Evolutionary conservation across 805 yeast species (phyloP), one percentile per base, ranked within the genome.

Genomic region (Hanseniaspora lindneri): DNA sequence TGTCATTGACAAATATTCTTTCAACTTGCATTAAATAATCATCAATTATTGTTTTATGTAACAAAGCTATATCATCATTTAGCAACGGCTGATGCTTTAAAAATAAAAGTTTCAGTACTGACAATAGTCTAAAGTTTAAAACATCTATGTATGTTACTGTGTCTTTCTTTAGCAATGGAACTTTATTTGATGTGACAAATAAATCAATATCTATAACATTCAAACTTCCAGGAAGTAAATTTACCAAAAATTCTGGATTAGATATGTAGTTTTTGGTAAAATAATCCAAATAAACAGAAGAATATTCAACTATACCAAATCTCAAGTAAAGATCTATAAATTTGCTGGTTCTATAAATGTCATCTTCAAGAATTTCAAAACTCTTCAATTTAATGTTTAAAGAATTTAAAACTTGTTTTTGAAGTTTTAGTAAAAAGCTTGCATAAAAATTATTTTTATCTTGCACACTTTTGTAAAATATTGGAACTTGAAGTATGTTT

Each of bases 271-370:
- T 53, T 7, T 44, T 44, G 25, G 54, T 50, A 1, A 60, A 49
- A 10, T 30, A 39, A 6, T 51, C 44, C 24, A 62, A 47, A 35
- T 60, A 56, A n/a, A 21, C 27, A 10, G 50, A 49, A 2, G 63
- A 60, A 35, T 60, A 62, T 13, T 58, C 62, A 14, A 52, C 43
- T 32, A 63, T 49, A 25, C 58, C 58, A 33, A 62, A 58, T 3
- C 54, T 51, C n/a, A 57, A 41, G 41, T 55, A 62, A 9, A 62
- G 39, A 39, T 58, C 53, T 39, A 47, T 50, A 25, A 11, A 25
- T 32, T 28, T 25, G 17, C 28, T 34, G 24, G 54, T 35, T 13
- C 39, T 28, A 11, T 33, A 39, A n/a, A 23, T 19, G 28, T 30
- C 9, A 28, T 43, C 27, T 17, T 34, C 40, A 9, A 58, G 35